Base-by-base conservation (phyloP, 768 basidiomycete genomes). In the Amanita subjunquillea region DNA sequence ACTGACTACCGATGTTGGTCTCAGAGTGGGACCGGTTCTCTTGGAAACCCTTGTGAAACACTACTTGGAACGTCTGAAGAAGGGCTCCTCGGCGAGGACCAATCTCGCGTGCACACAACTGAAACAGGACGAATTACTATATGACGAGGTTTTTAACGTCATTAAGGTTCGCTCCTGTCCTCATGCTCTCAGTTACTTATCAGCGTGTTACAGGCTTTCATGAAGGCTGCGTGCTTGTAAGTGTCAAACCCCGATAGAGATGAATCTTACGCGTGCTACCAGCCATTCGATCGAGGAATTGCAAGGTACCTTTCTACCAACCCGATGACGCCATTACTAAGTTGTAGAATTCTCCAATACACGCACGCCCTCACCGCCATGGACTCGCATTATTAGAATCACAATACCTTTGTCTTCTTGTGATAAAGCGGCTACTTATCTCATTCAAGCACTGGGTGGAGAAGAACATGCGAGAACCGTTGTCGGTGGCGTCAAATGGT, bases 401-500 rank as follows among this genome's bases (percentile, higher is more conserved):
- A 60, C 82, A 7, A 77, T 96, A 3, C 91, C 92, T 2, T 77
- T 87, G 66, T 72, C 80, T 0, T 80, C 73, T 42, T 92, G 92
- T 59, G 79, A 87, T 39, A 75, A 83, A 25, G 88, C 91, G 2
- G 88, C 92, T 4, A 64, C 66, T 1, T 67, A 81, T 57, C 74
- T 97, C 44, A 82, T 93, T 53, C 71, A 79, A 55, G 90, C 82
- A 3, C 72, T 96, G 6, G 92, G 93, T 2, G 93, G 94, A n/a
- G 85, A 87, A 60, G 78, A 86, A 38, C 73, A 78, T 12, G 79
- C 76, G 45, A 77, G 80, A 56, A 75, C 75, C 38, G 63, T 91
- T 29, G 83, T 92, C 3, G 95, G 95, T 9, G 95, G 95, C 1
- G 79, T 82, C 4, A 93, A 94, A 63, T 98, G 95, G 93, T 98